Percentiles rank a stretch among this genome's conserved stretches.
Evolutionary conservation across 257 asterid genomes (phyloP).

Genomic region (Eucommia ulmoides): DNA sequence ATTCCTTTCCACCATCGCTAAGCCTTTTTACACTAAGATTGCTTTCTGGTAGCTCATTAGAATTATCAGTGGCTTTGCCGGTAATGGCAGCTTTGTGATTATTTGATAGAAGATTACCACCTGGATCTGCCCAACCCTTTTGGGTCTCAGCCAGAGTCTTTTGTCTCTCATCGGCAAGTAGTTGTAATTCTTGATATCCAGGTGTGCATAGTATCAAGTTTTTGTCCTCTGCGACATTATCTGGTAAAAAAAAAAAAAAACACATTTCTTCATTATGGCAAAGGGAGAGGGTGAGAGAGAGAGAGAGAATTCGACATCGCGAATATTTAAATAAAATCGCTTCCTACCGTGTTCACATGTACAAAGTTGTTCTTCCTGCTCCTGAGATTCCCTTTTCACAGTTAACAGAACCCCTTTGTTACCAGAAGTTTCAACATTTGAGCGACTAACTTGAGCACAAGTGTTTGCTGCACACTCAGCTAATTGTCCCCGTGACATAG

Average conservation of each 20-base stretch:
- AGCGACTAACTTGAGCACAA: conserved; percentile 49
- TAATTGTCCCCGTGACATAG: conserved; percentile 37
- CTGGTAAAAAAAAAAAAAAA: conserved; percentile 19
- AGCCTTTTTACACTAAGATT: conserved; percentile 58
- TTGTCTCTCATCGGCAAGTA: conserved; percentile 22
- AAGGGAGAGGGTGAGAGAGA: conserved; percentile 11
- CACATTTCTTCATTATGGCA: conserved; percentile 1
- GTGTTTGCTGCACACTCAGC: conserved; percentile 48
- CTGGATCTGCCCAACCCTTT: conserved; percentile 16
- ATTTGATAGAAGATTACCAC: conserved; percentile 16
- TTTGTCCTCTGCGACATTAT: conserved; percentile 22
- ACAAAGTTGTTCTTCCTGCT: conserved; percentile 28
- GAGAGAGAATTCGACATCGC: not conserved
- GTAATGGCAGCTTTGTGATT: conserved; percentile 10
- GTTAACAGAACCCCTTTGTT: conserved; percentile 21
- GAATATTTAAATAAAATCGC: not conserved
- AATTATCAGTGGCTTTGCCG: conserved; percentile 17
- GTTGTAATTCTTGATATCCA: conserved; percentile 24
- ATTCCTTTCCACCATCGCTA: conserved; percentile 32
- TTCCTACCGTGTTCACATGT: conserved; percentile 1
- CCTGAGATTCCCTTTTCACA: conserved; percentile 29
- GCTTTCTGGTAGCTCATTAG: conserved; percentile 20
- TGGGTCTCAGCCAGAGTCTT: conserved; percentile 11
- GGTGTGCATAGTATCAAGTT: conserved; percentile 18
- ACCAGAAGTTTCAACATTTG: conserved; percentile 38